Percentiles rank a stretch among this genome's conserved stretches.
Evolutionary conservation across 2,329 filamentous ascomycete genomes (phyloP).

Genomic region (Corynespora cassiicola): DNA sequence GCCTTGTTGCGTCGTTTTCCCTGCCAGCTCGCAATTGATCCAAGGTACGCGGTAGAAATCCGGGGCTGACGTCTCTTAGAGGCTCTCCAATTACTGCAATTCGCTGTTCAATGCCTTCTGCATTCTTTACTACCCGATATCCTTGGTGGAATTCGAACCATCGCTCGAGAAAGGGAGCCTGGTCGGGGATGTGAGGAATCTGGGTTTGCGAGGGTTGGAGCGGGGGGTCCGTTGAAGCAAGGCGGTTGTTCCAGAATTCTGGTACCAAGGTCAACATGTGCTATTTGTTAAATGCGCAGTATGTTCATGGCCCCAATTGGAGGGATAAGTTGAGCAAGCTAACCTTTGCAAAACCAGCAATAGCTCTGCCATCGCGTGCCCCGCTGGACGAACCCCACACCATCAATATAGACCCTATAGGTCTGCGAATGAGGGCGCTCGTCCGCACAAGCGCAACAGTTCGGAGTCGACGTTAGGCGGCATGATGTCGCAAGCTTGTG

Average conservation of each 20-base stretch:
- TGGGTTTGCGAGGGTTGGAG: constrained; percentile 52
- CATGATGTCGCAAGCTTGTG: constrained; percentile 53
- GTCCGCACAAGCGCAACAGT: constrained; percentile 51
- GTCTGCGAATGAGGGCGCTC: constrained; percentile 48
- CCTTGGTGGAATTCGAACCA: constrained; percentile 60
- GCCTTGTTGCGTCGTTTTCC: constrained; percentile 33
- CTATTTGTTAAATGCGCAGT: no score
- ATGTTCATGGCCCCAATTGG: no score
- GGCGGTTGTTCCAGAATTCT: constrained; percentile 58
- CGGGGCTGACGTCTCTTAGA: constrained; percentile 54
- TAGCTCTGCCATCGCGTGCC: constrained; percentile 59
- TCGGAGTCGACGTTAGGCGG: constrained; percentile 46
- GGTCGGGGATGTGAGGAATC: constrained; percentile 55
- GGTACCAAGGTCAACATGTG: no score
- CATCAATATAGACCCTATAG: constrained; percentile 57
- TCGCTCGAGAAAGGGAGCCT: constrained; percentile 51
- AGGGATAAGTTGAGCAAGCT: not conserved
- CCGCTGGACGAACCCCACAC: constrained; percentile 56
- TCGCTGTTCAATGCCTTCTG: constrained; percentile 53
- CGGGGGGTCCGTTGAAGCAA: constrained; percentile 49
- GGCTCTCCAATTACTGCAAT: constrained; percentile 57
- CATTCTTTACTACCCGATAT: constrained; percentile 46
- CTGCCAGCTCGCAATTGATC: constrained; percentile 49
- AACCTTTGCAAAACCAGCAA: constrained; percentile 59
- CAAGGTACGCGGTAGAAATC: constrained; percentile 53